These are phyloP conservation scores for Trypanosoma cruzi DNA, from an alignment of 208 protist genomes.

Conservation along the genomic window DNA sequence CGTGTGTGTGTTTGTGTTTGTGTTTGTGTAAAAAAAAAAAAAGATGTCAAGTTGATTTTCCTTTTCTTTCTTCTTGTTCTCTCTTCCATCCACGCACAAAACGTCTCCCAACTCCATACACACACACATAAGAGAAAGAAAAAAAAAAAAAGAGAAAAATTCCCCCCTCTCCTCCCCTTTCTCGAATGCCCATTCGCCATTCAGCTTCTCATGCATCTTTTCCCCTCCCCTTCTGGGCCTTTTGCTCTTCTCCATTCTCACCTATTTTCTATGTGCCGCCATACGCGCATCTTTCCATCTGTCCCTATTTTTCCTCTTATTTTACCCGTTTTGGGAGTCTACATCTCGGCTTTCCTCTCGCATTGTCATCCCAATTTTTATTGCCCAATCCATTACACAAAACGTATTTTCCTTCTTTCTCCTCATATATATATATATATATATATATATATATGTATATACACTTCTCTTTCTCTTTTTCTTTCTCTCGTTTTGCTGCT, in stretches of 20 bases:
- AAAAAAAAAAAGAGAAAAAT: no score
- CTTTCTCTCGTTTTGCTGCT: not conserved
- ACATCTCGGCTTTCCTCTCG: no score
- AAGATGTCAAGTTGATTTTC: not conserved
- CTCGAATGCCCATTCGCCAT: not conserved
- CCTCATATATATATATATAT: no score
- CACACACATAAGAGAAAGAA: not conserved
- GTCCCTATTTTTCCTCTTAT: no score
- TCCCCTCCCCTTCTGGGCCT: not conserved
- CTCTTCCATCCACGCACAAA: not conserved
- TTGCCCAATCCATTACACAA: not conserved
- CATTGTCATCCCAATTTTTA: no score
- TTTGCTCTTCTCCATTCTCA: constrained; percentile 3
- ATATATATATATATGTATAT: no score
- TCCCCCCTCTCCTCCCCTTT: no score
- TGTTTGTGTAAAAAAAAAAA: not conserved
- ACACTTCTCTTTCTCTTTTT: not conserved
- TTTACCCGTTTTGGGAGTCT: no score
- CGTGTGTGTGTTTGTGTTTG: no score
- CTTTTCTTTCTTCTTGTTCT: not conserved
- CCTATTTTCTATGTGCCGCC: not conserved
- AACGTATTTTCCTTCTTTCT: no score
- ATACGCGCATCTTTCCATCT: not conserved
- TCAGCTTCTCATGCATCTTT: not conserved
- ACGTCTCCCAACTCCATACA: not conserved